Evolutionary conservation across 768 basidiomycete species (phyloP), one percentile per base, ranked within the genome.

Genomic region (Boletus sp.): DNA sequence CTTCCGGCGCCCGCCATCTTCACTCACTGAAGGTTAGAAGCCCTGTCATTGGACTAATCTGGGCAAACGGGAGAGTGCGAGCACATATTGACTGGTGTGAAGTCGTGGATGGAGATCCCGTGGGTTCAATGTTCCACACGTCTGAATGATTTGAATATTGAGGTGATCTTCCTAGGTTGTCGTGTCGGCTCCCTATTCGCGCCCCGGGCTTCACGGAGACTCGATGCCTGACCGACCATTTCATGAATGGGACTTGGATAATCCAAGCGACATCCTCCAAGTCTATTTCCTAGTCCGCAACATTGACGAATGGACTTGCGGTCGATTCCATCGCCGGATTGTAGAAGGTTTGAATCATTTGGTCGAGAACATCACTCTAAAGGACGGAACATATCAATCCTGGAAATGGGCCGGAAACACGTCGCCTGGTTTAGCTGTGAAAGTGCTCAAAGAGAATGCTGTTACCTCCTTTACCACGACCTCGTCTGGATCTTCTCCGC

Each of bases 81-180:
- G 81, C 80, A 1, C 82, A 83, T 58, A 66, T 81, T 1, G 82
- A 83, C 60, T 83, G 82, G 82, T 80, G 77, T 33, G 62, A 62
- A 14, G 65, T 71, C 8, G 59, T 68, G 34, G 72, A 70, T 33
- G 66, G 56, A 30, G 67, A 62, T 40, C 72, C 66, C 4, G 79
- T 78, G 53, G 54, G 76, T 70, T 5, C 25, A 25, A 25, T 25
- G 14, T 56, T 37, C 21, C 7, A 23, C 30, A 33, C 13, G 15
- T 38, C 13, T 32, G 42, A 32, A 32, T 46, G 23, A 39, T 34
- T 44, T 15, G 32, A 32, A 42, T 29, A 38, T 40, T 55, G 33
- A 58, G 8, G 7, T 11, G n/a, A 14, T 46, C 47, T 19, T 30
- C 6, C 30, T 53, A 83, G 82, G 68, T 70, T 30, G 73, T 83